phyloP scores from a whole-genome alignment of 768 basidiomycete genomes.

The Hericium rajendrae region DNA sequence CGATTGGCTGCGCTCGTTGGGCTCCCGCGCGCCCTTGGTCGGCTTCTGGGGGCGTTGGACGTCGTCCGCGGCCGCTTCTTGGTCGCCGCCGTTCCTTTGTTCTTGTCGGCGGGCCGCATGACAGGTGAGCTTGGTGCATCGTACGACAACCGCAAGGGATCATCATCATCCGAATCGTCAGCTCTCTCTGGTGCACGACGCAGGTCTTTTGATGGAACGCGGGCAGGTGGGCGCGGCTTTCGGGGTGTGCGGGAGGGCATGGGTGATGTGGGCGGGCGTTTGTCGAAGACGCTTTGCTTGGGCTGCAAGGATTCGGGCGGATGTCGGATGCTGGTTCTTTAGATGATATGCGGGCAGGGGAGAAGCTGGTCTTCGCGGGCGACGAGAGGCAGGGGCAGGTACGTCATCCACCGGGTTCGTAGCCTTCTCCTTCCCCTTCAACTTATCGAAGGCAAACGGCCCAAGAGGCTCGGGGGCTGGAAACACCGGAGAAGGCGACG shows the following conservation, averaged over 20 bases:
- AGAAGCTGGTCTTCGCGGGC: too few relatives aligned
- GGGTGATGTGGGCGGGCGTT: slow-evolving; percentile 56
- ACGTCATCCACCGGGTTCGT: too few relatives aligned
- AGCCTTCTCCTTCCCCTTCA: too few relatives aligned
- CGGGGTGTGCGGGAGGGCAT: slow-evolving; percentile 43
- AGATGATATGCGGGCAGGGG: not conserved
- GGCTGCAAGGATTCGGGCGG: not conserved
- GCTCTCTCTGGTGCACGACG: not conserved
- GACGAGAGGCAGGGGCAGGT: too few relatives aligned
- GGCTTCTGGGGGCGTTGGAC: not conserved
- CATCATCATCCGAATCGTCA: slow-evolving; percentile 8
- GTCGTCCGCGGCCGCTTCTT: not conserved
- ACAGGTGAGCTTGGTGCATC: not conserved
- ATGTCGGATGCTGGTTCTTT: not conserved
- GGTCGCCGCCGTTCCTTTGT: not conserved
- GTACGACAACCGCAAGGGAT: not conserved
- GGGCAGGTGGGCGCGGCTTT: slow-evolving; percentile 47
- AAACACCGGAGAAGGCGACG: slow-evolving; percentile 12
- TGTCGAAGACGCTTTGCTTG: slow-evolving; percentile 36
- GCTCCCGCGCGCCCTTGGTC: not conserved
- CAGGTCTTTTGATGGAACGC: slow-evolving; percentile 15
- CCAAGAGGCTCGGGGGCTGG: not conserved
- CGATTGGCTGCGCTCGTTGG: slow-evolving; percentile 1
- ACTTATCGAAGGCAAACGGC: too few relatives aligned
- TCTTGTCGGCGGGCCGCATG: not conserved